phyloP scores from a whole-genome alignment of 1,139 yeast species.

The Scheffersomyces segobiensis region DNA sequence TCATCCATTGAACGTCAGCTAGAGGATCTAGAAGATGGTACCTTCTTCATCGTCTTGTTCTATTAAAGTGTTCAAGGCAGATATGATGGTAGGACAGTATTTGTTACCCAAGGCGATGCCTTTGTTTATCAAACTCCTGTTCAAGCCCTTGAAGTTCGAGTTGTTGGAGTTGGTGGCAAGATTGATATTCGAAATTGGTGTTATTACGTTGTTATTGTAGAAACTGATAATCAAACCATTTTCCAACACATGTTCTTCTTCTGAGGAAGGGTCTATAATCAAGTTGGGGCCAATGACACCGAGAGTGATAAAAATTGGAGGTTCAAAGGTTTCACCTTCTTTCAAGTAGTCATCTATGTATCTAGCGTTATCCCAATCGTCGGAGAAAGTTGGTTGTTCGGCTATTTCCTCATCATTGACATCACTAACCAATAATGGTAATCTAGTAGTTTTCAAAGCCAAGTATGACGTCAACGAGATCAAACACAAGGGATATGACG shows the following conservation, averaged over 20 bases:
- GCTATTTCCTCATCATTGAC: slow-evolving; percentile 61
- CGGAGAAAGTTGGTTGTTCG: slow-evolving; percentile 89
- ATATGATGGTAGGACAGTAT: slow-evolving; percentile 35
- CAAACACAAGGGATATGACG: slow-evolving; percentile 73
- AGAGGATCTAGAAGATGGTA: slow-evolving; percentile 9
- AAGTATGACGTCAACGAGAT: slow-evolving; percentile 77
- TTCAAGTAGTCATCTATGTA: slow-evolving; percentile 39
- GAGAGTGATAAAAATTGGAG: slow-evolving; percentile 74
- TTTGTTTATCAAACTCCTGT: slow-evolving; percentile 24
- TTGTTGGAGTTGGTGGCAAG: slow-evolving; percentile 44
- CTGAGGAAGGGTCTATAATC: slow-evolving; percentile 78
- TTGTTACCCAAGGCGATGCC: slow-evolving; percentile 34
- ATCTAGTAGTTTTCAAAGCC: slow-evolving; percentile 74
- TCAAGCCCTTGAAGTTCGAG: slow-evolving; percentile 42
- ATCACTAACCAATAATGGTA: slow-evolving; percentile 72
- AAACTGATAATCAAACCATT: slow-evolving; percentile 76
- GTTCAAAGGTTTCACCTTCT: slow-evolving; percentile 42
- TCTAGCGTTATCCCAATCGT: slow-evolving; percentile 70
- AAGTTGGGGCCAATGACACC: slow-evolving; percentile 72
- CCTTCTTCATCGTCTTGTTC: slow-evolving; percentile 41
- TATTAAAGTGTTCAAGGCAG: slow-evolving; percentile 41
- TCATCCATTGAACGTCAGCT: slow-evolving; percentile 2
- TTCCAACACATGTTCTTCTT: slow-evolving; percentile 85
- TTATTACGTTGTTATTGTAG: slow-evolving; percentile 60
- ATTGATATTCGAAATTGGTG: slow-evolving; percentile 63